Conservation (phyloP, 164 flowering plant genomes). For the Sedum album region DNA sequence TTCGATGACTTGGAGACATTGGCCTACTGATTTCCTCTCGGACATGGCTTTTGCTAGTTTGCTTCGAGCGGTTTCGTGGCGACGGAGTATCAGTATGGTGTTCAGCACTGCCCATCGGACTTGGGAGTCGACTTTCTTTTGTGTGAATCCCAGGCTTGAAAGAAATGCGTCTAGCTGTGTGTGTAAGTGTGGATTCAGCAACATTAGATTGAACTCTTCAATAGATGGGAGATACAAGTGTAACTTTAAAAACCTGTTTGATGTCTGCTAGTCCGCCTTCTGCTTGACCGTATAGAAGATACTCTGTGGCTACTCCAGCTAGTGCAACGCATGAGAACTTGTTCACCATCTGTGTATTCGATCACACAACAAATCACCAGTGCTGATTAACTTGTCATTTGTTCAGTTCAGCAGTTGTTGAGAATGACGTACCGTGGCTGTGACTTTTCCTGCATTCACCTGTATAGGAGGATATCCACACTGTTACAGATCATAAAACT, state of each 20-base stretch:
- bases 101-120: constrained; percentile 93
- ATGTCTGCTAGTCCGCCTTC: constrained; percentile 88
- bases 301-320: constrained; percentile 87
- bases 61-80: constrained; percentile 51
- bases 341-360: constrained; percentile 49
- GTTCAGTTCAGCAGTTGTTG: not conserved
- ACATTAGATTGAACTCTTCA: too few species aligned
- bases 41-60: constrained; percentile 81
- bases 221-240: too few species aligned
- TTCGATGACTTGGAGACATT: constrained; percentile 64
- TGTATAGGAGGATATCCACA: constrained; percentile 17
- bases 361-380: not conserved
- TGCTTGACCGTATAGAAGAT: constrained; percentile 62
- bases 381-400: not conserved
- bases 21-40: constrained; percentile 58
- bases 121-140: constrained; percentile 91
- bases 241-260: too few species aligned
- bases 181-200: too few species aligned
- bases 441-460: constrained; percentile 67
- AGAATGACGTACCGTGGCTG: constrained; percentile 52
- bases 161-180: constrained; percentile 62
- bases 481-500: not conserved
- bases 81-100: constrained; percentile 58
- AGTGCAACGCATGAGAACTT: constrained; percentile 81
- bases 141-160: constrained; percentile 66